Base-by-base conservation (phyloP, 768 basidiomycete genomes). In the Lactifluus rugatus region DNA sequence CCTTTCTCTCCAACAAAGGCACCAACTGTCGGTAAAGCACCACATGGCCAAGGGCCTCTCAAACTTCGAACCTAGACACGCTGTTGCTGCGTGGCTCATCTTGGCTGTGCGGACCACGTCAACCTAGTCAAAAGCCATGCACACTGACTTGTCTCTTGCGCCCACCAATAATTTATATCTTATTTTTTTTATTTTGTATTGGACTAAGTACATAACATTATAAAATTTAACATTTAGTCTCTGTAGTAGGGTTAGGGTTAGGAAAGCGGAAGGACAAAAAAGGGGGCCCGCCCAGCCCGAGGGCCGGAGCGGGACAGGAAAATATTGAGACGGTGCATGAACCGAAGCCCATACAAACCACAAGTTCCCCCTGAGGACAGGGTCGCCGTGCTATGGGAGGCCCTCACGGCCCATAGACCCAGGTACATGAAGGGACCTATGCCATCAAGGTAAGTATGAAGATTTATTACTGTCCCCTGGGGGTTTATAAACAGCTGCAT, bases 281-380 rank as follows among this genome's bases (percentile, higher is more conserved):
- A 72, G 68, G 56, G n/a, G 67, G 67, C 65, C 64, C 62, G 41
- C 64, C 64, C 65, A 65, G 64, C 65, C 64, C 64, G 65, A 62
- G 65, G 81, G 80, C 80, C 77, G 66, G 75, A 77, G 77, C 72
- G 74, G 80, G 79, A 84, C 83, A 72, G 83, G 82, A 77, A 85
- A 85, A 85, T 85, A 85, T 85, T 84, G 66, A 75, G 82, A 84
- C 81, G 78, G 78, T 85, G 82, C 84, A 83, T 83, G 80, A 76
- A 75, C 83, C 81, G 75, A 79, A 80, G 80, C 79, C 70, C 80
- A 83, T 61, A 65, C 65, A 66, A 65, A 64, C 64, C 62, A 47
- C 55, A 37, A 55, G 57, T 28, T 63, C 62, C 59, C 64, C 61
- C 59, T 66, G 65, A 11, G 65, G 65, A 66, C 65, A 65, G 31